These are phyloP conservation scores for Colletotrichum orbiculare DNA, from an alignment of 2,329 filamentous ascomycete genomes.

Conservation along the genomic window DNA sequence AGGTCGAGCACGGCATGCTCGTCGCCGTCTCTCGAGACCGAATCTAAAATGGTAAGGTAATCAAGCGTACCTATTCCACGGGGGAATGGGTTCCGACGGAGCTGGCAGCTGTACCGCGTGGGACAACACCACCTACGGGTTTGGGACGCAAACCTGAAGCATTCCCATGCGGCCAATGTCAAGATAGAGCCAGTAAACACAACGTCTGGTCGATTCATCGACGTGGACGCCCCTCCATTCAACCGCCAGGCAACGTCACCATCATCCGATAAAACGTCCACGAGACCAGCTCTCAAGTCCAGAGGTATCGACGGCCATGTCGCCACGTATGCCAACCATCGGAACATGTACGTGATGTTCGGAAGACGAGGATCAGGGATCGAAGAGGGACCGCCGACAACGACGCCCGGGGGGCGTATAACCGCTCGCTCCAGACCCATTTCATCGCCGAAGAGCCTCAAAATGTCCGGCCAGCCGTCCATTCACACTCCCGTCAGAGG, in stretches of 20 bases:
- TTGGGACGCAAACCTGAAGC: too few relatives aligned
- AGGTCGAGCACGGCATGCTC: too few relatives aligned
- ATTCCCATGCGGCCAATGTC: background rate
- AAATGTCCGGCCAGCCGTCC: too few relatives aligned
- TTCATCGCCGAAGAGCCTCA: too few relatives aligned
- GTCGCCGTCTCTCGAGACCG: too few relatives aligned
- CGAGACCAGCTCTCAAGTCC: background rate
- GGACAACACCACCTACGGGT: too few relatives aligned
- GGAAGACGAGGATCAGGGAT: constrained; percentile 18
- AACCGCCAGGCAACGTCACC: constrained; percentile 1
- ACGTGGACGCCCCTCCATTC: background rate
- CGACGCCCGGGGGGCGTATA: background rate
- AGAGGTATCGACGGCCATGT: background rate
- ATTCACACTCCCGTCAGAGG: too few relatives aligned
- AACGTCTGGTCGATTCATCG: background rate
- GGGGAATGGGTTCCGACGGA: too few relatives aligned
- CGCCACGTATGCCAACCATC: constrained; percentile 3
- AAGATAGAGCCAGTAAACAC: background rate
- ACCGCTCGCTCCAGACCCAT: background rate
- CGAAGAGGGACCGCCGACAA: background rate
- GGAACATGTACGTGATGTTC: background rate
- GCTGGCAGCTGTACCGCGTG: too few relatives aligned
- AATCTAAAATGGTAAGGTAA: too few relatives aligned
- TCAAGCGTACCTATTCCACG: too few relatives aligned
- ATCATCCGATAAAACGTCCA: constrained; percentile 10